Evolutionary conservation across 805 yeast species (phyloP).

Genomic region (Candida dajiaensis): DNA sequence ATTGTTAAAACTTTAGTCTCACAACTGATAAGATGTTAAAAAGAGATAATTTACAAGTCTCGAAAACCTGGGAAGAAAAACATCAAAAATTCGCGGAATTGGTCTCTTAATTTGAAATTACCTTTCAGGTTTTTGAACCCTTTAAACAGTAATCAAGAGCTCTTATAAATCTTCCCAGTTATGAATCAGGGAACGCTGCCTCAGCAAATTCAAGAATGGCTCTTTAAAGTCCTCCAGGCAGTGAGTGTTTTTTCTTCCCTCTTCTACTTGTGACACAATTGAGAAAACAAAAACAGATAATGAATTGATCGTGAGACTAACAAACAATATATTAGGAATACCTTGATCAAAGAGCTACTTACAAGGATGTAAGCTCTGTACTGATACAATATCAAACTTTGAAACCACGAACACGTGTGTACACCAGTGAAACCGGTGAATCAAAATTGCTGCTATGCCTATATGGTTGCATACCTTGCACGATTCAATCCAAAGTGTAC

Average conservation of each 20-base stretch:
- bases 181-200: constrained; percentile 9
- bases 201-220: constrained; percentile 44
- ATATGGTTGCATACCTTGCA: constrained; percentile 47
- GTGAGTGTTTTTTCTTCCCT: constrained; percentile 21
- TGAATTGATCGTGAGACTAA: not conserved
- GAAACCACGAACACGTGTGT: constrained; percentile 64
- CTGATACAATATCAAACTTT: constrained; percentile 48
- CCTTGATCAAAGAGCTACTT: constrained; percentile 47
- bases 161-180: too few species aligned
- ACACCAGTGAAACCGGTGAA: constrained; percentile 51
- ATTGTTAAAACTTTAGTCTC: too few species aligned
- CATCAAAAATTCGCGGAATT: not conserved
- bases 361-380: constrained; percentile 54
- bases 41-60: too few species aligned
- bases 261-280: not conserved
- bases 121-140: too few species aligned
- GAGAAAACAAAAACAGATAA: too few species aligned
- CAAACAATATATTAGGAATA: constrained; percentile 37
- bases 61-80: too few species aligned
- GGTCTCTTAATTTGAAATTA: too few species aligned
- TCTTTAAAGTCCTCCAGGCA: constrained; percentile 48
- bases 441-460: constrained; percentile 57
- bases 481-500: constrained; percentile 25
- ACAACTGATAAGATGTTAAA: too few species aligned
- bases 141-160: too few species aligned